Evolutionary conservation across 768 basidiomycete genomes (phyloP).

Genomic region (Boletus subparvulus): DNA sequence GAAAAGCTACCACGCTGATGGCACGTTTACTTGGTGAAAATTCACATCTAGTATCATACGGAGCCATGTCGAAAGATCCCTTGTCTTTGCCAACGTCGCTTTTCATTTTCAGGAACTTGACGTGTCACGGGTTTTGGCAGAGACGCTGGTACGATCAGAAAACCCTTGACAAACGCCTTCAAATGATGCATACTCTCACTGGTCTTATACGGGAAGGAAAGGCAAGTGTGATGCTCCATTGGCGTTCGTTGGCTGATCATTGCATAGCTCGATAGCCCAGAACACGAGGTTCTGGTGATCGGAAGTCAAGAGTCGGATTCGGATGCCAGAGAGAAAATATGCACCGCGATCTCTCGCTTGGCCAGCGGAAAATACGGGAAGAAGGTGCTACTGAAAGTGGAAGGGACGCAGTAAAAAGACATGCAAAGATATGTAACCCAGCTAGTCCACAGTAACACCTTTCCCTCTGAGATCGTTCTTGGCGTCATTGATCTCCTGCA

Average conservation of each 20-base stretch:
- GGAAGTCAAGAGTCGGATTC: conserved; percentile 38
- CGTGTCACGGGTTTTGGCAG: conserved; percentile 78
- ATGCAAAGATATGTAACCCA: not conserved
- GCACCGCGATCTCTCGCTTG: conserved; percentile 34
- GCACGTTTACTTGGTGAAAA: conserved; percentile 61
- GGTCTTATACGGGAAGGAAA: conserved; percentile 53
- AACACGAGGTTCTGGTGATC: conserved; percentile 66
- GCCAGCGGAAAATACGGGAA: conserved; percentile 43
- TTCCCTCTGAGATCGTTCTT: conserved; percentile 57
- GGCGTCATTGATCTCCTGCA: conserved; percentile 61
- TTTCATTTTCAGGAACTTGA: conserved; percentile 85
- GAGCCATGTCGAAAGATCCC: conserved; percentile 87
- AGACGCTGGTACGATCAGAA: conserved; percentile 63
- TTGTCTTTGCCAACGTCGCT: conserved; percentile 72
- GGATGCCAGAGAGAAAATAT: conserved; percentile 35
- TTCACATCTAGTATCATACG: conserved; percentile 81
- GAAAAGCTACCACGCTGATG: conserved; percentile 69
- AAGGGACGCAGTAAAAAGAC: conserved; percentile 21
- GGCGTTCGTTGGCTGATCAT: conserved; percentile 3
- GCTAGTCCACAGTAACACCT: conserved; percentile 61
- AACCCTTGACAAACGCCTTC: conserved; percentile 46
- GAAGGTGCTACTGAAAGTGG: conserved; percentile 47
- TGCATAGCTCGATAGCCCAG: conserved; percentile 61
- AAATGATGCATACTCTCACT: conserved; percentile 51
- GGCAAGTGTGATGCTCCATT: conserved; percentile 34